Conservation (phyloP, 805 yeast species). For the Yarrowia sp. region DNA sequence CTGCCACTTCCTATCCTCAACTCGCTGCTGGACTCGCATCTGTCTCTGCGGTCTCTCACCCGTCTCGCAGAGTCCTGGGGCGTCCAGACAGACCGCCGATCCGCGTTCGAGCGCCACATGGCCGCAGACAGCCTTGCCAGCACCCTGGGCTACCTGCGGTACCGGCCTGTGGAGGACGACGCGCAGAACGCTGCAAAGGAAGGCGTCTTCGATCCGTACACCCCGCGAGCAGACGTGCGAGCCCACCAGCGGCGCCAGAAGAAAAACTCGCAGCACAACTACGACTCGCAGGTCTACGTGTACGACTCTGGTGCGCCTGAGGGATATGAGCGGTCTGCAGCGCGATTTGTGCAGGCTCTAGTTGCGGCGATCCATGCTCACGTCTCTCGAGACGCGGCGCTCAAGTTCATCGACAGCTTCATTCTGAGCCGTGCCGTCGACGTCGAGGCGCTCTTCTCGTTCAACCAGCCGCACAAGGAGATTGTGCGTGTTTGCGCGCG, state of each 20-base stretch:
- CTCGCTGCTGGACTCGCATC: conserved; percentile 71
- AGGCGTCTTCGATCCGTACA: conserved; percentile 40
- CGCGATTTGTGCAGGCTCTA: conserved; percentile 75
- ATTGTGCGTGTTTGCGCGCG: conserved; percentile 72
- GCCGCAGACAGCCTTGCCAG: conserved; percentile 65
- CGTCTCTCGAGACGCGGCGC: conserved; percentile 61
- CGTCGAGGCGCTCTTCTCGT: conserved; percentile 68
- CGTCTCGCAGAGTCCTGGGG: conserved; percentile 82
- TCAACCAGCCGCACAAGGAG: conserved; percentile 83
- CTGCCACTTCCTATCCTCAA: conserved; percentile 77
- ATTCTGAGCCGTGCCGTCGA: conserved; percentile 75
- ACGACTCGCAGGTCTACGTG: conserved; percentile 18
- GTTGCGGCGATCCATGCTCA: conserved; percentile 81
- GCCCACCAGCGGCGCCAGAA: conserved; percentile 40
- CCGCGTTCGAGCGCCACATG: conserved; percentile 63
- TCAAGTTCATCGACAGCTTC: conserved; percentile 67
- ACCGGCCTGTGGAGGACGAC: conserved; percentile 32
- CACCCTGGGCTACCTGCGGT: conserved; percentile 53
- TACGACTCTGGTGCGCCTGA: conserved; percentile 31
- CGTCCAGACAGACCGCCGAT: conserved; percentile 67
- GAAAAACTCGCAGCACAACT: conserved; percentile 25
- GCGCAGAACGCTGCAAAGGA: conserved; percentile 10
- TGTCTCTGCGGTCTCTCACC: conserved; percentile 63
- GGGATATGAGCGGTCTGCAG: conserved; percentile 46
- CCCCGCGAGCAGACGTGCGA: conserved; percentile 44